These are phyloP conservation scores for Agrocybe chaxingu DNA, from an alignment of 768 basidiomycete genomes.

Conservation along the genomic window DNA sequence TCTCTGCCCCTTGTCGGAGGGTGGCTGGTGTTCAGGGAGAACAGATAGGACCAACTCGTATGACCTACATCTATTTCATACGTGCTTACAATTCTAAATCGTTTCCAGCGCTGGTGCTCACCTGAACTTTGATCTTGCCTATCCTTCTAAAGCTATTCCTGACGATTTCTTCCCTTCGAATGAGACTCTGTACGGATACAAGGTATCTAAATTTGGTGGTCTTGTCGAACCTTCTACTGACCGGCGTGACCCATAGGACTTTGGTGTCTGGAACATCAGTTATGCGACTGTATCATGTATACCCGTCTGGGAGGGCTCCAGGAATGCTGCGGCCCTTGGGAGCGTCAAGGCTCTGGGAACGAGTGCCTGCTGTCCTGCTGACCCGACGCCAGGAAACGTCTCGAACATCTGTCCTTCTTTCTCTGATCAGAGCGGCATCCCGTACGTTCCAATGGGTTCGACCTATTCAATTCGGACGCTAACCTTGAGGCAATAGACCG, in stretches of 20 bases:
- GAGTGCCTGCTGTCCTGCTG: constrained; percentile 68
- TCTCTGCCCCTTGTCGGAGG: constrained; percentile 61
- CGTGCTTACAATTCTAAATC: too few species aligned
- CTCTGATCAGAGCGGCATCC: constrained; percentile 61
- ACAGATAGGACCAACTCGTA: constrained; percentile 59
- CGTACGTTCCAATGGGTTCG: constrained; percentile 40
- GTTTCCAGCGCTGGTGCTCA: constrained; percentile 55
- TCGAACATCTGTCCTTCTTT: constrained; percentile 66
- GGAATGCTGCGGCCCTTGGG: constrained; percentile 60
- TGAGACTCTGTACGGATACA: constrained; percentile 59
- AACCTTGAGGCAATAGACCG: constrained; percentile 26
- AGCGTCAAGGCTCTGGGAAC: constrained; percentile 56
- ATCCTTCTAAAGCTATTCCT: constrained; percentile 69
- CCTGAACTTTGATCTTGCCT: constrained; percentile 83
- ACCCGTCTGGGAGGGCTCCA: constrained; percentile 60
- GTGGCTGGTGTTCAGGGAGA: constrained; percentile 74
- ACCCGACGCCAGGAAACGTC: constrained; percentile 50
- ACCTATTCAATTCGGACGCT: neutral
- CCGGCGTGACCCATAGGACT: constrained; percentile 47
- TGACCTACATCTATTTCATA: constrained; percentile 17
- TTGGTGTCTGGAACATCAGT: constrained; percentile 83
- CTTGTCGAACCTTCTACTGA: neutral
- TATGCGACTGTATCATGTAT: constrained; percentile 66
- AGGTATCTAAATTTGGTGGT: constrained; percentile 16
- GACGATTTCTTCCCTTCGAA: constrained; percentile 75